Percentiles rank a stretch among this genome's conserved stretches.
phyloP scores from a whole-genome alignment of 2,329 filamentous ascomycete genomes.

The Dryadomyces quercus-mongolicae region DNA sequence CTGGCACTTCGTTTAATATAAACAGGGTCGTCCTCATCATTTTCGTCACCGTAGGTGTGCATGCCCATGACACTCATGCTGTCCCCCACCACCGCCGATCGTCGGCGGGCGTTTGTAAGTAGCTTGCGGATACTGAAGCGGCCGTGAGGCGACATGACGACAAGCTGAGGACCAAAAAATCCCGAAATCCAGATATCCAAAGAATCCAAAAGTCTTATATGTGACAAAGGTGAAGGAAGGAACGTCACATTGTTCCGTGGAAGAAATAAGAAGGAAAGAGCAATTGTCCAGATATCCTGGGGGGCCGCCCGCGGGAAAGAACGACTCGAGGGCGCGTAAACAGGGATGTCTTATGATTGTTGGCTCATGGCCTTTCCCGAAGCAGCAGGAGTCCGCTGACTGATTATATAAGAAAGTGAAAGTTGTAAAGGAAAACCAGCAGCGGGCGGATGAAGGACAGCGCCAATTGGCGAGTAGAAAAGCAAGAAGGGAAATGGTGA shows the following conservation, averaged over 20 bases:
- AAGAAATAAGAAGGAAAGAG: neutral
- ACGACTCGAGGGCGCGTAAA: neutral
- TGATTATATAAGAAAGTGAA: no score
- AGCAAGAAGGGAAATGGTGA: neutral
- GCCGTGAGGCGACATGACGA: conserved; percentile 26
- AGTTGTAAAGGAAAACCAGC: no score
- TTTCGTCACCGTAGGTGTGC: neutral
- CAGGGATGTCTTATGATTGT: neutral
- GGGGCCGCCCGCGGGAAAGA: neutral
- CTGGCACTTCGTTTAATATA: neutral
- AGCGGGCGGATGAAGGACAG: no score
- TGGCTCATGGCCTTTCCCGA: neutral
- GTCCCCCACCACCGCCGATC: neutral
- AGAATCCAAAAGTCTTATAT: no score
- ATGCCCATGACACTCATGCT: neutral
- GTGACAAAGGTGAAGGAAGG: neutral
- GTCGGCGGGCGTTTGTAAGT: conserved; percentile 21
- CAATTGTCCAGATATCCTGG: neutral
- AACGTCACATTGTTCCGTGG: neutral
- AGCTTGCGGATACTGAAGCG: conserved; percentile 31
- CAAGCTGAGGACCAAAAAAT: neutral
- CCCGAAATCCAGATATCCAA: neutral
- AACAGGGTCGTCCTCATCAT: neutral
- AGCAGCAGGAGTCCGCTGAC: neutral
- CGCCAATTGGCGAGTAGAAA: neutral